phyloP scores from a whole-genome alignment of 2,329 filamentous ascomycete species.

The Diaporthe longicolla region DNA sequence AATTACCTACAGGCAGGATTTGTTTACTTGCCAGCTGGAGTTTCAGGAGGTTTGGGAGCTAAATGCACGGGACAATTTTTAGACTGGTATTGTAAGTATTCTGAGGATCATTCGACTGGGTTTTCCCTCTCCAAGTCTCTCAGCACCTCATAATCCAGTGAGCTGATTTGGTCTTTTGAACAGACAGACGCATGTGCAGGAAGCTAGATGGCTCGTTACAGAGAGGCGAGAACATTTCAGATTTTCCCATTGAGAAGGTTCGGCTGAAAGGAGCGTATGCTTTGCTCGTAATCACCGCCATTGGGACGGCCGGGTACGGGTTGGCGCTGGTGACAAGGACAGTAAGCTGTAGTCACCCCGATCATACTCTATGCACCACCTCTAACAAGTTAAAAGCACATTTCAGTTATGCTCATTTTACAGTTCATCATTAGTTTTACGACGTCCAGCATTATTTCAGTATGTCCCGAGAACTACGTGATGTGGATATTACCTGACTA shows the following conservation, averaged over 20 bases:
- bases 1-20: slow-evolving; percentile 47
- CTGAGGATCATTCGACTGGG: too few relatives aligned
- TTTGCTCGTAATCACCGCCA: neutral
- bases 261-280: slow-evolving; percentile 19
- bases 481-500: neutral
- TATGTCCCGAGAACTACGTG: neutral
- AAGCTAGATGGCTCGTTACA: slow-evolving; percentile 13
- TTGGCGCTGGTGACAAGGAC: slow-evolving; percentile 3
- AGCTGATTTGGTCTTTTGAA: neutral
- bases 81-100: slow-evolving; percentile 19
- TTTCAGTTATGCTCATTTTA: slow-evolving; percentile 15
- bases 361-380: neutral
- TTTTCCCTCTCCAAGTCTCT: neutral
- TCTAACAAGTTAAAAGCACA: neutral
- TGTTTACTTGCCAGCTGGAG: slow-evolving; percentile 45
- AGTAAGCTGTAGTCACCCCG: neutral
- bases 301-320: slow-evolving; percentile 5
- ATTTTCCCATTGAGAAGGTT: slow-evolving; percentile 8
- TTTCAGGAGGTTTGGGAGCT: neutral
- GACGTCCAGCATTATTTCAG: slow-evolving; percentile 3
- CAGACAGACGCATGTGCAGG: neutral
- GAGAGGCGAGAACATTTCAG: slow-evolving; percentile 4
- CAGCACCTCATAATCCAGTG: too few relatives aligned
- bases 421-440: slow-evolving; percentile 13
- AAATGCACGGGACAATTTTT: neutral